Percentiles rank a stretch among this genome's conserved stretches.
These are phyloP conservation scores for Thozetella sp. DNA, from an alignment of 495 filamentous ascomycete genomes.

Conservation along the genomic window DNA sequence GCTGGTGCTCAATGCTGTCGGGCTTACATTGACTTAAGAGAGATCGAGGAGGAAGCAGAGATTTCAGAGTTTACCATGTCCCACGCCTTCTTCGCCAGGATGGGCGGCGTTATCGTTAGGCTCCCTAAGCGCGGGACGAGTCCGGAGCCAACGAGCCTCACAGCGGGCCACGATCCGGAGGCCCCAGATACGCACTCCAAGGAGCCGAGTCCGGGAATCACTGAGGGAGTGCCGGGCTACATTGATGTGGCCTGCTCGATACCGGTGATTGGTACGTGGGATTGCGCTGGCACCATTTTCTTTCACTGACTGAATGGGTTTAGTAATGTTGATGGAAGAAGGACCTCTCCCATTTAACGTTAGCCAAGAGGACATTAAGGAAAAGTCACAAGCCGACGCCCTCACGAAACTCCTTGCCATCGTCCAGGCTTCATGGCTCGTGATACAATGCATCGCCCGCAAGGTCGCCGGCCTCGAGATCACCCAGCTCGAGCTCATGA, in stretches of 20 bases:
- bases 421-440: conserved; percentile 37
- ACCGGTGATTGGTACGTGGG: no score
- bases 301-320: no score
- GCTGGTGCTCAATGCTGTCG: conserved; percentile 7
- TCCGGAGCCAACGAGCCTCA: no score
- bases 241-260: no score
- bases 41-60: not conserved
- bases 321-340: no score
- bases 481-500: conserved; percentile 34
- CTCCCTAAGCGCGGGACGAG: no score
- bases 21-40: not conserved
- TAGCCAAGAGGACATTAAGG: conserved; percentile 10
- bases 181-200: no score
- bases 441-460: conserved; percentile 29
- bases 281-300: no score
- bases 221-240: no score
- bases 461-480: conserved; percentile 21
- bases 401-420: conserved; percentile 33
- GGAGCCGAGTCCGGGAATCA: no score
- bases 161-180: no score
- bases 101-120: conserved; percentile 15
- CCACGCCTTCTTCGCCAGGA: conserved; percentile 16
- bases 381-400: conserved; percentile 33
- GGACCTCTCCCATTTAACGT: no score
- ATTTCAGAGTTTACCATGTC: conserved; percentile 2